Evolutionary conservation across 75 land plant genomes (phyloP).

Genomic region (Larix kaempferi): DNA sequence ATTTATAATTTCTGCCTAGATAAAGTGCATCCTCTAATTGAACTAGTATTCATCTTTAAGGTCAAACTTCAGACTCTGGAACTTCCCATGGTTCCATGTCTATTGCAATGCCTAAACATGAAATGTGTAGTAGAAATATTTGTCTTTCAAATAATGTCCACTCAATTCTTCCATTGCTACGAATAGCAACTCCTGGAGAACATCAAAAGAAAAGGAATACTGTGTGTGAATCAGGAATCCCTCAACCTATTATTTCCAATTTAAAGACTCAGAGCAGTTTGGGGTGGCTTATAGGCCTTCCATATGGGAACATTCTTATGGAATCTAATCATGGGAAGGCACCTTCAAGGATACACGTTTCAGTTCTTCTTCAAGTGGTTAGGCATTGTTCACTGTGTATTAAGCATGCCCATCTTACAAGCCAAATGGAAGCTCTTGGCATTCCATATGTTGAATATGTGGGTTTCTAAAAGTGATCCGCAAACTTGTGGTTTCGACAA

Average conservation of each 20-base stretch:
- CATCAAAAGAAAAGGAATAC: slow-evolving; percentile 54
- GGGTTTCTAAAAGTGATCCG: no score
- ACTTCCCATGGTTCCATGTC: not conserved
- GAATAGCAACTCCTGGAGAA: slow-evolving; percentile 18
- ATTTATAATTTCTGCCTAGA: not conserved
- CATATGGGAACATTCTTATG: slow-evolving; percentile 60
- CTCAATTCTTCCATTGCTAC: slow-evolving; percentile 56
- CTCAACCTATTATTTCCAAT: slow-evolving; percentile 13
- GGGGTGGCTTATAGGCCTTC: slow-evolving; percentile 25
- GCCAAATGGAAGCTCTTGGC: slow-evolving; percentile 88
- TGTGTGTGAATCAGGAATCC: slow-evolving; percentile 13
- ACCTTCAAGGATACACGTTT: slow-evolving; percentile 58
- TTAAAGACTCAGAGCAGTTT: slow-evolving; percentile 9
- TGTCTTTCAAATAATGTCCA: slow-evolving; percentile 47
- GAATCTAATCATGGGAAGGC: slow-evolving; percentile 88
- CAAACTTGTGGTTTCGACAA: no score
- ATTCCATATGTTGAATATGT: no score
- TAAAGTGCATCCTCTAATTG: not conserved
- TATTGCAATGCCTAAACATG: slow-evolving; percentile 19
- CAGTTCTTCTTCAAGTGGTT: slow-evolving; percentile 79
- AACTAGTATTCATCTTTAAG: slow-evolving; percentile 26
- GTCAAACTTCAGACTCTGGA: slow-evolving; percentile 30
- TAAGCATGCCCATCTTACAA: slow-evolving; percentile 82
- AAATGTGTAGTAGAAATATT: slow-evolving; percentile 54
- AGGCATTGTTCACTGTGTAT: slow-evolving; percentile 87